Percentiles rank a stretch among this genome's conserved stretches.
Conservation (phyloP, 2,329 filamentous ascomycete genomes). For the Verticillium klebahnii region DNA sequence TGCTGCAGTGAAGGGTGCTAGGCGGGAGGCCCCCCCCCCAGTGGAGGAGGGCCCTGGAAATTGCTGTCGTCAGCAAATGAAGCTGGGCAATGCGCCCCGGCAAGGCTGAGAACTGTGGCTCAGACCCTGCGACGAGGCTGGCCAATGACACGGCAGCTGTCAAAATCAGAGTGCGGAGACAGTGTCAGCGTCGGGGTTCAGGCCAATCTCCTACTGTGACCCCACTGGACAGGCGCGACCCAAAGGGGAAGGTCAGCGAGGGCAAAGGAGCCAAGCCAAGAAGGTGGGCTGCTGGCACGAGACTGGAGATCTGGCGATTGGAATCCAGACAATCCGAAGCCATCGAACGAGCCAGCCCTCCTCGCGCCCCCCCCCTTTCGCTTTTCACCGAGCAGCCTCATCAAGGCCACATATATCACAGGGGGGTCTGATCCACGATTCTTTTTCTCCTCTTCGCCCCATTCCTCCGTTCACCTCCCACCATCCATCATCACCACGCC, state of each 20-base stretch:
- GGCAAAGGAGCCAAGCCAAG: background rate
- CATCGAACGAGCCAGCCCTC: background rate
- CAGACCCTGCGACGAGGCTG: background rate
- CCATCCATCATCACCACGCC: background rate
- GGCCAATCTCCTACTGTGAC: background rate
- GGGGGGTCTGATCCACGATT: background rate
- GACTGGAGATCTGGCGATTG: background rate
- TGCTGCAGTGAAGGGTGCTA: background rate
- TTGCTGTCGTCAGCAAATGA: background rate
- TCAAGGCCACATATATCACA: background rate
- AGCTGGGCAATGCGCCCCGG: background rate
- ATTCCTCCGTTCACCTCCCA: constrained; percentile 4
- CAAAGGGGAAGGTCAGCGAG: background rate
- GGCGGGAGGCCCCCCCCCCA: background rate
- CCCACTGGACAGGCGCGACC: background rate
- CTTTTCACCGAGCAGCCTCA: background rate
- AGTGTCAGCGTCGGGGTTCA: background rate
- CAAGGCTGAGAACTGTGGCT: background rate
- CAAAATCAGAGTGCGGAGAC: background rate
- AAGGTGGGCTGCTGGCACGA: background rate
- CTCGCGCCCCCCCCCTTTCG: background rate
- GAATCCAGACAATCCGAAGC: background rate
- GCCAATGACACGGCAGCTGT: background rate
- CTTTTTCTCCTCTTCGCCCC: constrained; percentile 6
- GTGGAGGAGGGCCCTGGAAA: background rate